phyloP scores from a whole-genome alignment of 1,284 basidiomycete genomes.

The Puccinia horiana region DNA sequence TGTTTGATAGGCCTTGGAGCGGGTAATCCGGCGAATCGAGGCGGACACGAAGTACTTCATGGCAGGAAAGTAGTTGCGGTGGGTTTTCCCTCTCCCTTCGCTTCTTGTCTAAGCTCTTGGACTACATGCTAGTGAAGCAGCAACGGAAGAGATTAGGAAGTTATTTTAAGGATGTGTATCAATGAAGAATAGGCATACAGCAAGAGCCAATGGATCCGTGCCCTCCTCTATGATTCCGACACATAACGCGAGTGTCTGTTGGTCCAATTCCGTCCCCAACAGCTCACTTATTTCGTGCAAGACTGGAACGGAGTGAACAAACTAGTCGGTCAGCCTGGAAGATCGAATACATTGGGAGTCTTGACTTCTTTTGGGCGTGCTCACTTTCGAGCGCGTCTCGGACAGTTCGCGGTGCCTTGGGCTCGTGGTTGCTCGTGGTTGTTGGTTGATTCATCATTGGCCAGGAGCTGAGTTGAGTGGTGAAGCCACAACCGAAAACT shows the following conservation, averaged over 20 bases:
- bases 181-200: conserved; percentile 18
- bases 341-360: background rate
- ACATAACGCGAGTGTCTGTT: conserved; percentile 48
- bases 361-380: background rate
- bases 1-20: too few relatives aligned
- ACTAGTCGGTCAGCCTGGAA: background rate
- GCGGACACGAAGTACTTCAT: background rate
- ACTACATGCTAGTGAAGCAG: conserved; percentile 6
- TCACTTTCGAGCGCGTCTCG: conserved; percentile 30
- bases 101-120: conserved; percentile 35
- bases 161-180: background rate
- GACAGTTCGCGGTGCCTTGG: conserved; percentile 8
- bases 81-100: background rate
- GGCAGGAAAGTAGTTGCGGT: background rate
- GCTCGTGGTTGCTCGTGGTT: background rate
- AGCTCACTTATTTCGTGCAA: conserved; percentile 40
- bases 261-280: conserved; percentile 49
- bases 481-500: too few relatives aligned
- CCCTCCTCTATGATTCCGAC: conserved; percentile 51
- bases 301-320: conserved; percentile 8
- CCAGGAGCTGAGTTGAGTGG: background rate
- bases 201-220: conserved; percentile 50
- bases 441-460: conserved; percentile 16
- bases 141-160: background rate
- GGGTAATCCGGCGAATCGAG: background rate